These are phyloP conservation scores for Acer campestre DNA, from an alignment of 345 rosid species.

Conservation along the genomic window DNA sequence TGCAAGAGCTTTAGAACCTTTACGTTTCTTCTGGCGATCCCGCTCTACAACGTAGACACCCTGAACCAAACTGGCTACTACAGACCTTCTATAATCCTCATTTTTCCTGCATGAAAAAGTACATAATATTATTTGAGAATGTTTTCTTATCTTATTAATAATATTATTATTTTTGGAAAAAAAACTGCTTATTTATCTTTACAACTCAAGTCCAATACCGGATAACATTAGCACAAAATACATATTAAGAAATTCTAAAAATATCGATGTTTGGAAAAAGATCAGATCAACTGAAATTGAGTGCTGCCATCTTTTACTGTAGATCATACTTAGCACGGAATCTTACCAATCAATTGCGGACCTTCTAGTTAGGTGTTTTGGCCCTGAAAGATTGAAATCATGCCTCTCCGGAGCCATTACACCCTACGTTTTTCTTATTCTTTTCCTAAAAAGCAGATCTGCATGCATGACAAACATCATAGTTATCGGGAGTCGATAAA, in stretches of 20 bases:
- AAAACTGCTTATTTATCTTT: background rate
- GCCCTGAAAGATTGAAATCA: slow-evolving; percentile 63
- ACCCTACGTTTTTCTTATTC: too few species aligned
- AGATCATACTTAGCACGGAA: background rate
- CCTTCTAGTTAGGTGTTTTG: slow-evolving; percentile 60
- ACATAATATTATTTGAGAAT: background rate
- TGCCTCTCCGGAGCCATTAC: slow-evolving; percentile 71
- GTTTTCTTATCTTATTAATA: background rate
- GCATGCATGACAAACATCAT: slow-evolving; percentile 22
- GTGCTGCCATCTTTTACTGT: background rate
- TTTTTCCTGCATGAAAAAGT: slow-evolving; percentile 50
- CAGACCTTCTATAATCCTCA: slow-evolving; percentile 61
- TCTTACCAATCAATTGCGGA: slow-evolving; percentile 71
- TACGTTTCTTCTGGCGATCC: slow-evolving; percentile 79
- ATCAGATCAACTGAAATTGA: too few species aligned
- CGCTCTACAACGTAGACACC: slow-evolving; percentile 78
- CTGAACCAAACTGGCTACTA: slow-evolving; percentile 80
- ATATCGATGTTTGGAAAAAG: too few species aligned
- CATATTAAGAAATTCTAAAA: background rate
- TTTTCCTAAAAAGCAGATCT: slow-evolving; percentile 11
- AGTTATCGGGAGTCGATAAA: too few species aligned
- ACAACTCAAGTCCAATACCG: background rate
- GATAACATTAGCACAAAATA: background rate
- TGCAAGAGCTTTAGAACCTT: slow-evolving; percentile 62
- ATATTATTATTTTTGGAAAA: background rate